Conservation (phyloP, 495 filamentous ascomycete species). For the Lentithecium fluviatile region DNA sequence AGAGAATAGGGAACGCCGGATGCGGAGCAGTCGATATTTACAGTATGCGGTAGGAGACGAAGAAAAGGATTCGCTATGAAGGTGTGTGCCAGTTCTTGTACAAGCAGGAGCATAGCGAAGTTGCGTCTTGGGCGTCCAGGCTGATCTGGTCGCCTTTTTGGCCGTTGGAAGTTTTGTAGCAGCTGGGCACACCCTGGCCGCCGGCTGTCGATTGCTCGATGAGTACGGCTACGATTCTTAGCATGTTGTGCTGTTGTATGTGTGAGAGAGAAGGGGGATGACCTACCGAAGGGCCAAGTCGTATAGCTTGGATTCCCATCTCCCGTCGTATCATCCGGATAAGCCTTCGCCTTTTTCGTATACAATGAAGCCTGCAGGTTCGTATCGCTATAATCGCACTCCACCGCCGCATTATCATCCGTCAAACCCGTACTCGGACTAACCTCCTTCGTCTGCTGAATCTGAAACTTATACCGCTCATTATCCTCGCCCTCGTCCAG, state of each 20-base stretch:
- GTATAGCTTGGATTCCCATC: conserved; percentile 23
- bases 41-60: neutral
- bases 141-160: conserved; percentile 22
- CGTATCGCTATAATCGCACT: conserved; percentile 55
- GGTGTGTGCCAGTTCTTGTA: conserved; percentile 40
- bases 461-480: conserved; percentile 54
- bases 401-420: conserved; percentile 36
- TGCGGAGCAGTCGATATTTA: neutral
- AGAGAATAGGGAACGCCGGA: neutral
- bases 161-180: conserved; percentile 39
- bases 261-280: too few species aligned
- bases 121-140: conserved; percentile 22
- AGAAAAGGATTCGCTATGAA: neutral
- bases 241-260: too few species aligned
- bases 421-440: conserved; percentile 43
- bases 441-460: conserved; percentile 48
- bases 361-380: conserved; percentile 52
- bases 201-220: conserved; percentile 47
- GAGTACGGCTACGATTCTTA: conserved; percentile 46
- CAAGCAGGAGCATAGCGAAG: conserved; percentile 36
- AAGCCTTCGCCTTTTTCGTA: conserved; percentile 49
- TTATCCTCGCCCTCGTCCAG: conserved; percentile 36
- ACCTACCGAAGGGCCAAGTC: conserved; percentile 32
- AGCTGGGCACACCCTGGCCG: conserved; percentile 49
- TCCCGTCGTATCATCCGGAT: conserved; percentile 36